Evolutionary conservation across 176 grass and related monocot genomes (phyloP).

Genomic region (Puya raimondii): DNA sequence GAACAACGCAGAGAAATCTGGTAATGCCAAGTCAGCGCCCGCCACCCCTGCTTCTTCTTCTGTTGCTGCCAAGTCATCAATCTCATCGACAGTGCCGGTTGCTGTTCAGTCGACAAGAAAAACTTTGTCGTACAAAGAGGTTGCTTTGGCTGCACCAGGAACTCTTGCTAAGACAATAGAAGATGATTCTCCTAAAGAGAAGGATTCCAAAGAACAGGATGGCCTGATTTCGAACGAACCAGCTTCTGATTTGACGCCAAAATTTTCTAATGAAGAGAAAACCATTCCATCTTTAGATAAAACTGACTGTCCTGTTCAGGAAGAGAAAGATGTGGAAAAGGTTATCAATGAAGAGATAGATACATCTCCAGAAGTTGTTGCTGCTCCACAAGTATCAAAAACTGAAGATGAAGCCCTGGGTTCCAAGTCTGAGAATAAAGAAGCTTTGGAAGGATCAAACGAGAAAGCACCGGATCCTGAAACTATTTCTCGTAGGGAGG

Average conservation of each 20-base stretch:
- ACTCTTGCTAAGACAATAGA: conserved; percentile 65
- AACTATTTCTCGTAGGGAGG: conserved; percentile 26
- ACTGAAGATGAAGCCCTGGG: conserved; percentile 25
- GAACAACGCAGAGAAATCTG: conserved; percentile 48
- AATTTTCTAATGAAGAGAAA: no score
- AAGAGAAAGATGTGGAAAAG: conserved; percentile 41
- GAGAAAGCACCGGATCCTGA: conserved; percentile 17
- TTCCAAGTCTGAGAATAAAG: conserved; percentile 12
- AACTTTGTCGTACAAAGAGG: conserved; percentile 95
- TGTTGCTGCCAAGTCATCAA: conserved; percentile 36
- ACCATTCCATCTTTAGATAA: conserved; percentile 14
- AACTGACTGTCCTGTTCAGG: conserved; percentile 19
- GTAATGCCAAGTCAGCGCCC: conserved; percentile 37
- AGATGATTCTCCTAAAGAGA: conserved; percentile 39
- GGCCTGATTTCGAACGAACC: conserved; percentile 23
- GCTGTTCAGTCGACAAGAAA: conserved; percentile 56
- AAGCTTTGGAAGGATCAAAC: conserved; percentile 22
- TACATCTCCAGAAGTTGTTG: conserved; percentile 26
- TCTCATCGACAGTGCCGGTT: conserved; percentile 32
- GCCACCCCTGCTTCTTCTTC: conserved; percentile 31
- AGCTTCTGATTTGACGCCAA: not conserved
- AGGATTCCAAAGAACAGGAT: conserved; percentile 24
- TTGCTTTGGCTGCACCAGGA: conserved; percentile 82
- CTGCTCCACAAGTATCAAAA: conserved; percentile 30
- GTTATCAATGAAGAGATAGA: conserved; percentile 9